Evolutionary conservation across 2,329 filamentous ascomycete species (phyloP), one percentile per base, ranked within the genome.

Genomic region (Ophiostoma quercus): DNA sequence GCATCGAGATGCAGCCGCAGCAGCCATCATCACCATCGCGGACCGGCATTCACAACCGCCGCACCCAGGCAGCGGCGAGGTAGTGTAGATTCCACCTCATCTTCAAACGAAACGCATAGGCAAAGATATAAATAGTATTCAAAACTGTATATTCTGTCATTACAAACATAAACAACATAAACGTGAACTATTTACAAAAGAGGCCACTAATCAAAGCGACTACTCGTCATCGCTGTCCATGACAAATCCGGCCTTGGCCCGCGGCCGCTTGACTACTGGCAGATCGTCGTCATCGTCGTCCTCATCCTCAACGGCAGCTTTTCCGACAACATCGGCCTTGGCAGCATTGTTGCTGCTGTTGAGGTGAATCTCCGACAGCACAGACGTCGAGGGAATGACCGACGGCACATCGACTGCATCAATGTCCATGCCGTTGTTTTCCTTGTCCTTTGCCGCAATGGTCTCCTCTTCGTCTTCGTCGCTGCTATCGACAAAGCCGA

Each of bases 181-280:
- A 62, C 57, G 29, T 34, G 34, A 14, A 19, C 7, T 12, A 19
- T 19, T 34, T 63, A 63, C 19, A 16, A 12, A 16, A 34, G 22
- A 16, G 34, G 22, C 19, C 16, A 1, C 8, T 12, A 16, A 19
- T 11, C 34, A 34, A 7, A 34, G 3, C 19, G 57, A n/a, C 69
- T 85, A 83, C 73, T 87, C 84, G 66, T 88, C 86, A 75, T 86
- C 87, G 71, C 85, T 87, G 74, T 88, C 85, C 47, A 87, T 74
- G 65, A 88, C 77, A 72, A 88, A 88, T 0, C 86, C 86, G 22
- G 82, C 82, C 68, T 81, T 81, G 3, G 82, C 79, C 71, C 84
- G 79, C 1, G 79, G 78, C 70, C 84, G 79, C 73, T 76, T 74
- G 70, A 80, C 79, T 2, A 73, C 78, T 0, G 77, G 78, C 1